Evolutionary conservation across 768 basidiomycete genomes (phyloP).

Genomic region (Crucibulum laeve): DNA sequence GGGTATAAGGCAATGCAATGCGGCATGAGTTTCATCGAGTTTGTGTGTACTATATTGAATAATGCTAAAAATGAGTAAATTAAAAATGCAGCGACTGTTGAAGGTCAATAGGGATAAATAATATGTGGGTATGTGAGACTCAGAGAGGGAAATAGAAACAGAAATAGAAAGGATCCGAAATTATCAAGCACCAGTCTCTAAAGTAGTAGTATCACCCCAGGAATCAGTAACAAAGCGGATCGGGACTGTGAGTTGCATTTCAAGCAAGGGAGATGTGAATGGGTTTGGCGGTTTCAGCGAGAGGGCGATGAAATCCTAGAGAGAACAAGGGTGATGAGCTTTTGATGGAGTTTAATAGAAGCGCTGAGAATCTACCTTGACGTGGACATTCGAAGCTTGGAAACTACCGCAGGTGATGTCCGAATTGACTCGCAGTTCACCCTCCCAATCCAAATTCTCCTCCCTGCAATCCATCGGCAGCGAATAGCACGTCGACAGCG

Average conservation of each 20-base stretch:
- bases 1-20: too few relatives aligned
- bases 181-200: background rate
- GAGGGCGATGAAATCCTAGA: conserved; percentile 56
- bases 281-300: conserved; percentile 36
- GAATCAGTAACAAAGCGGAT: conserved; percentile 60
- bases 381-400: conserved; percentile 32
- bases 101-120: too few relatives aligned
- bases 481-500: conserved; percentile 16
- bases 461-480: conserved; percentile 18
- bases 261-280: conserved; percentile 27
- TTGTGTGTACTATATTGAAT: too few relatives aligned
- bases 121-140: background rate
- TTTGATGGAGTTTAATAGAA: background rate
- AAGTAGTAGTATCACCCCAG: conserved; percentile 21
- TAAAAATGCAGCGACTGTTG: too few relatives aligned
- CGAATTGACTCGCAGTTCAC: conserved; percentile 36
- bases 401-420: conserved; percentile 43
- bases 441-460: conserved; percentile 59
- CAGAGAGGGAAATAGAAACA: too few relatives aligned
- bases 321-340: background rate
- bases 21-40: too few relatives aligned
- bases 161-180: too few relatives aligned
- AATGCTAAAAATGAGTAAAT: too few relatives aligned
- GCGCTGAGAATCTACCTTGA: conserved; percentile 28
- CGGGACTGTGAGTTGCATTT: conserved; percentile 41